Base-by-base conservation (phyloP, 164 flowering plant genomes). In the Magnolia changhungtana region DNA sequence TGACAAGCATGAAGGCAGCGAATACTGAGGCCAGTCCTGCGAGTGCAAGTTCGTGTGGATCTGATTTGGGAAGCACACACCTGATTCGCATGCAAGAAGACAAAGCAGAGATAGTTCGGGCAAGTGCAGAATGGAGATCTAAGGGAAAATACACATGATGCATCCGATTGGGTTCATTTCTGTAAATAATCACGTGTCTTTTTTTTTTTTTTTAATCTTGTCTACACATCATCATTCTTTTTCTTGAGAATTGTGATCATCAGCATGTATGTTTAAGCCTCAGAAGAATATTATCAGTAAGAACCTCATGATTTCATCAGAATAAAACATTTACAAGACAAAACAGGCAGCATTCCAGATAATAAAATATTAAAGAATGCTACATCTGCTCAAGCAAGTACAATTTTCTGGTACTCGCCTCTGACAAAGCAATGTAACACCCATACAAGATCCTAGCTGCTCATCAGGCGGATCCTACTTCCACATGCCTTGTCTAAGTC, bases 51-150 rank as follows among this genome's bases (percentile, higher is more conserved):
- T 80, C 72, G 19, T 23, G 51, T 19, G 75, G 61, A 61, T 73
- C 81, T 51, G 83, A 84, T n/a, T 45, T 87, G n/a, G 80, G 83
- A 61, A 89, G 88, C 84, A 88, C 88, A 0, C 95, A 91, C 77
- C 82, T 91, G 50, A 89, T 92, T 7, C 88, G 93, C 7, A 83
- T 90, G 93, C 89, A 90, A 75, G 83, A 80, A 14, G 90, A 86
- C 71, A 83, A 81, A 74, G 92, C 82, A 1, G 93, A 90, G 86
- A 90, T 90, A 1, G 87, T 92, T 16, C 82, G 94, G 67, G 94
- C 91, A 61, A 86, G 91, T 83, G 81, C 97, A 65, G 82, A 85
- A 74, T 92, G 97, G 97, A 79, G 77, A 66, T 59, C 77, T 75
- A 92, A 90, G 67, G 75, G 75, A 59, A 74, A 71, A 37, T 58